A percentile compares a stretch with the other conserved stretches of the same genome.
phyloP scores from a whole-genome alignment of 805 yeast genomes.

The Kurtzmaniella cleridarum region DNA sequence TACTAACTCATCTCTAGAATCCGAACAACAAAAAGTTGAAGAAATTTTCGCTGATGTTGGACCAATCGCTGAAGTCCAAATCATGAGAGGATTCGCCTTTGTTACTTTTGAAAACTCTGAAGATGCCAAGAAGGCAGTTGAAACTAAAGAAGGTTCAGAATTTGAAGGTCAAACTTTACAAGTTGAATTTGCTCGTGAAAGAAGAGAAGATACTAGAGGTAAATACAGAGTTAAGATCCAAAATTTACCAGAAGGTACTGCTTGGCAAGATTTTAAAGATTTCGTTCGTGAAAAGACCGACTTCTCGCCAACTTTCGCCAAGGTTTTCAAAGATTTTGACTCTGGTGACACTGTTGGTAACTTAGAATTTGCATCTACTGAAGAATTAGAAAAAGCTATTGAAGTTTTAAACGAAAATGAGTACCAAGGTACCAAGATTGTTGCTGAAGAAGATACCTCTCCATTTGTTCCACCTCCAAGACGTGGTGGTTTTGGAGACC shows the following conservation, averaged over 20 bases:
- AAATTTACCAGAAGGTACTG: conserved; percentile 68
- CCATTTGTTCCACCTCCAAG: conserved; percentile 52
- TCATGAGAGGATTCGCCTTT: conserved; percentile 83
- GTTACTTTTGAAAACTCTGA: conserved; percentile 73
- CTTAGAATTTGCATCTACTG: conserved; percentile 58
- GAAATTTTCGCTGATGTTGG: conserved; percentile 66
- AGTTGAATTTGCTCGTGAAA: conserved; percentile 52
- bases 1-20: conserved; percentile 20
- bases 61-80: conserved; percentile 59
- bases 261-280: conserved; percentile 90
- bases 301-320: conserved; percentile 56
- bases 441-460: conserved; percentile 74
- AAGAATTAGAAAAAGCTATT: conserved; percentile 70
- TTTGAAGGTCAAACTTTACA: conserved; percentile 47
- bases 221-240: conserved; percentile 66
- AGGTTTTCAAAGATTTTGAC: conserved; percentile 45
- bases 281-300: conserved; percentile 73
- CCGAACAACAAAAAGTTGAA: conserved; percentile 51
- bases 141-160: conserved; percentile 39
- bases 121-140: conserved; percentile 46
- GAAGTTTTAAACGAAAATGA: conserved; percentile 67
- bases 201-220: conserved; percentile 59
- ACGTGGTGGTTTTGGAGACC: conserved; percentile 35
- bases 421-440: conserved; percentile 61
- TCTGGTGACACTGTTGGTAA: conserved; percentile 43